These are phyloP conservation scores for Coriolopsis trogii DNA, from an alignment of 1,284 basidiomycete species.

Conservation along the genomic window DNA sequence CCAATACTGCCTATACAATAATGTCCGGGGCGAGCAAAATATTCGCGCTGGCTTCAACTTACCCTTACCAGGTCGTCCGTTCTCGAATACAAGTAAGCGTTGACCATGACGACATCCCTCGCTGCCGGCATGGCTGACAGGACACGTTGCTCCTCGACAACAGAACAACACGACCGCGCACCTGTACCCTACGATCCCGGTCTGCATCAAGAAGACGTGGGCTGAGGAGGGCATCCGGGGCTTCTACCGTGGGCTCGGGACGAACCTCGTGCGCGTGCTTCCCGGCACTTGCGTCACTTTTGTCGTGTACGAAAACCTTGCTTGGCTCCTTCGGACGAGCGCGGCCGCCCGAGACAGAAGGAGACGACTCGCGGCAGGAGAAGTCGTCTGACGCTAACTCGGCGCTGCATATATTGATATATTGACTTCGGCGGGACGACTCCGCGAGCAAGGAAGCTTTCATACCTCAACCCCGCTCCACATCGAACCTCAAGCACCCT, in stretches of 20 bases:
- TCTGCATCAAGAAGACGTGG: constrained; percentile 83
- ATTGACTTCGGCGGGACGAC: too few species aligned
- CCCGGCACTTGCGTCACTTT: constrained; percentile 98
- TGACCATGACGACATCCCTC: constrained; percentile 9
- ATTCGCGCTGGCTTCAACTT: constrained; percentile 84
- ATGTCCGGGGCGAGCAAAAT: constrained; percentile 94
- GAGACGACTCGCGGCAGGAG: background rate
- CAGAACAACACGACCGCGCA: constrained; percentile 66
- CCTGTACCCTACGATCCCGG: constrained; percentile 81
- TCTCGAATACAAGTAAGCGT: constrained; percentile 91
- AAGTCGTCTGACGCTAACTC: too few species aligned
- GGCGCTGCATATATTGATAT: too few species aligned
- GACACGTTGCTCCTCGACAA: background rate
- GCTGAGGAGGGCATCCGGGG: constrained; percentile 79
- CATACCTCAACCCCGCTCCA: too few species aligned
- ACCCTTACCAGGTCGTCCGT: constrained; percentile 97
- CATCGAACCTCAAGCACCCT: too few species aligned
- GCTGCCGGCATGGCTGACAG: background rate
- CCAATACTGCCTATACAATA: constrained; percentile 89
- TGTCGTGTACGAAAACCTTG: constrained; percentile 96
- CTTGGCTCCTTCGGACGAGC: constrained; percentile 75
- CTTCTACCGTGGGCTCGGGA: constrained; percentile 95
- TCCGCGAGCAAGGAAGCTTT: too few species aligned
- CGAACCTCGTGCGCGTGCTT: constrained; percentile 95
- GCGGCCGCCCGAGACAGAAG: constrained; percentile 43